Base-by-base conservation (phyloP, 2,329 filamentous ascomycete genomes). In the Aspergillus unguis region DNA sequence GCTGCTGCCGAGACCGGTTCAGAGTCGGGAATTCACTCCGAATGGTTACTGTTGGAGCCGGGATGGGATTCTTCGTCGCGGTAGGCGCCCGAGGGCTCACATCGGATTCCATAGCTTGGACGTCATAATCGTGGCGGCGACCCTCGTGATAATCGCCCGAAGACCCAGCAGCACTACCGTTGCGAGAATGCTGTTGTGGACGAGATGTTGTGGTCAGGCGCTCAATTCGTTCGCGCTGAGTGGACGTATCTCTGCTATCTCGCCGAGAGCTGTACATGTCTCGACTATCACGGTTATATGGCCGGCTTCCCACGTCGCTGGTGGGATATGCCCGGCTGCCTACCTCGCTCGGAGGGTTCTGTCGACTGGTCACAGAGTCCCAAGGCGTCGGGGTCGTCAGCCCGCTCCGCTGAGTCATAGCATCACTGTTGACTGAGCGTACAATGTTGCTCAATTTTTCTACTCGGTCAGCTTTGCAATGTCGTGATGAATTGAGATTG, bases 21-120 rank as follows among this genome's bases (percentile, higher is more conserved):
- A 99, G 82, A 1, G 94, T 97, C 0, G 94, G 94, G 66, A 96
- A 99, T 72, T 99, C 94, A 67, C 92, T 97, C 54, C 92, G 88
- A 44, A 99, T 88, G 0, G 90, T 95, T n/a, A 99, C 91, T 0
- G 84, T 88, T 0, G 94, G 94, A 5, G 91, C 78, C 1, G 94
- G 92, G 53, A 97, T 96, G 0, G 91, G 90, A 62, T 95, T 96
- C 63, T 87, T 88, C 7, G 85, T 80, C 23, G 87, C 68, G 7
- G 46, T 42, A 47, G 76, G 80, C 5, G 80, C 74, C 35, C 87
- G 85, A 5, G 90, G 88, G 58, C 83, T 82, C 17, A 95, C 79
- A 32, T 85, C 87, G 0, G 89, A 90, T 71, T 96, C 92, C 90
- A 96, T 96, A 3, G 92, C 91, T 70, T 97, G 92, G 11, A 96